Conservation (phyloP, 1,284 basidiomycete species). For the Pseudozyma pruni region DNA sequence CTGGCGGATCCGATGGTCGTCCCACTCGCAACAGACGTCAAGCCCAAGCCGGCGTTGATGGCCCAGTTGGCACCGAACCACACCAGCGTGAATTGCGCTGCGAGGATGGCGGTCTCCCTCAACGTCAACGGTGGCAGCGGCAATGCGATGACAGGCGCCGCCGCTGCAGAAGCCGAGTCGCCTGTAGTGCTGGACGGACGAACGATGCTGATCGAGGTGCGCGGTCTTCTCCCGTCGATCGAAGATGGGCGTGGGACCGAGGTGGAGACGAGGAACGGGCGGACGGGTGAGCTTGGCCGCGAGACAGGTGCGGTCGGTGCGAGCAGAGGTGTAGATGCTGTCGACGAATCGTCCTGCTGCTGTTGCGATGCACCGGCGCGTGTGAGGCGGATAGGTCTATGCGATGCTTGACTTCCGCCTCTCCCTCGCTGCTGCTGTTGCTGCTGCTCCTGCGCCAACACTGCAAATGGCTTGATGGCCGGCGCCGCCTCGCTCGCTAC, state of each 20-base stretch:
- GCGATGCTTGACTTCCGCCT: slow-evolving; percentile 11
- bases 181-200: slow-evolving; percentile 7
- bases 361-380: slow-evolving; percentile 15
- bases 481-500: background rate
- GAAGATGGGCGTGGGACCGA: slow-evolving; percentile 57
- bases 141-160: slow-evolving; percentile 1
- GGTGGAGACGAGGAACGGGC: slow-evolving; percentile 35
- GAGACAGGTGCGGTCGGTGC: slow-evolving; percentile 19
- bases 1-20: slow-evolving; percentile 73
- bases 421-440: slow-evolving; percentile 23
- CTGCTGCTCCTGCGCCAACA: slow-evolving; percentile 20
- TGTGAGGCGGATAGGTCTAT: slow-evolving; percentile 29
- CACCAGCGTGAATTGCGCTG: slow-evolving; percentile 62
- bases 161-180: background rate
- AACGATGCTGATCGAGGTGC: slow-evolving; percentile 41
- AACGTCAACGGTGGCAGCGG: slow-evolving; percentile 59
- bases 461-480: slow-evolving; percentile 20
- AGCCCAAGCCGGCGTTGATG: slow-evolving; percentile 61
- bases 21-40: slow-evolving; percentile 65
- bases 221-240: slow-evolving; percentile 62
- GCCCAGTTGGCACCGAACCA: slow-evolving; percentile 67
- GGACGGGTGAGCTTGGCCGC: slow-evolving; percentile 31
- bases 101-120: slow-evolving; percentile 55
- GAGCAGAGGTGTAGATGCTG: slow-evolving; percentile 33
- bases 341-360: slow-evolving; percentile 25